Evolutionary conservation across 495 filamentous ascomycete genomes (phyloP), one percentile per base, ranked within the genome.

Genomic region (Hypoxylon trugodes): DNA sequence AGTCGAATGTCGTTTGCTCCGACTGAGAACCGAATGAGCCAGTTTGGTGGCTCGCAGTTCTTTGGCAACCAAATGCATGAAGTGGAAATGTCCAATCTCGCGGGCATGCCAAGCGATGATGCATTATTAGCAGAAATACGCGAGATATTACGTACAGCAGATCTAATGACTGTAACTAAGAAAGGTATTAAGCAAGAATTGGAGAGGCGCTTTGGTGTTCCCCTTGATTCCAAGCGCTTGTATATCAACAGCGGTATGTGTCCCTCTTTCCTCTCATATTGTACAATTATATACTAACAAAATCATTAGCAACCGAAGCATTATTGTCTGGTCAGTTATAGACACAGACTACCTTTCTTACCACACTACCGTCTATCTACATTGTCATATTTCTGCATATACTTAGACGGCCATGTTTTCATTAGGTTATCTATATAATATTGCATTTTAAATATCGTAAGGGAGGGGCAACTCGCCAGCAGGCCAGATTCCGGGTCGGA

Each of bases 141-240:
- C 35, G 93, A 97, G 66, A 96, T 99, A 51, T 78, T 99, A 43
- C 81, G 87, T 60, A 93, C 90, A 2, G 92, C 92, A 1, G 96
- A 99, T 79, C 79, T 99, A 68, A 99, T 99, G 95, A 91, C 81
- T 7, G 90, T 98, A 24, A 98, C 96, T 61, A 99, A 99, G 88
- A 99, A 98, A 86, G 91, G 89, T 57, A 89, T 99, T 77, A 97
- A 97, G 83, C 75, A 83, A 57, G 96, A 99, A 76, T 77, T 99
- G 55, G 96, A 99, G 79, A 82, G 84, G 68, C 84, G 93, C 63
- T 99, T 97, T 73, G 90, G 88, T 24, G 86, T 96, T 28, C 81
- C 81, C 40, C 77, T 98, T 49, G 93, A 98, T 72, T 75, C 84
- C 48, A 90, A 86, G 81, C 86, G 91, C 76, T 84, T 89, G 30